phyloP scores from a whole-genome alignment of 1,139 yeast species.

The Taphrina populina region DNA sequence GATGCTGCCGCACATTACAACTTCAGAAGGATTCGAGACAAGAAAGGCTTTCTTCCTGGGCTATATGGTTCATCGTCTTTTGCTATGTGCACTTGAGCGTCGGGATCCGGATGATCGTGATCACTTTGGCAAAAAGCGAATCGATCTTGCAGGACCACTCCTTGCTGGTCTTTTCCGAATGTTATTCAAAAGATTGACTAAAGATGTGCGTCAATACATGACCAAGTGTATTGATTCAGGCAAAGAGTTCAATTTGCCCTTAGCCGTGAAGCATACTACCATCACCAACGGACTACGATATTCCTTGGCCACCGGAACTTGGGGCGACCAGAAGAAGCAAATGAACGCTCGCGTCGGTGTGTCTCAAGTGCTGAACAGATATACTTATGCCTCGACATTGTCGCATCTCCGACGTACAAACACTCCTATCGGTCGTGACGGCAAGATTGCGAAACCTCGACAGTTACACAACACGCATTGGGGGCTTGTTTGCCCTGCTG shows the following conservation, averaged over 20 bases:
- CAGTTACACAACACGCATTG: constrained; percentile 98
- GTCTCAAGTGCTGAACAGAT: constrained; percentile 95
- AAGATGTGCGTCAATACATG: constrained; percentile 96
- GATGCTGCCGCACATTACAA: constrained; percentile 93
- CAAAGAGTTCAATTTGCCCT: constrained; percentile 89
- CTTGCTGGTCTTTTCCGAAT: constrained; percentile 93
- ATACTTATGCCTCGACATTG: constrained; percentile 93
- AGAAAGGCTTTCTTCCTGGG: constrained; percentile 97
- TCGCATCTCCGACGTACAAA: constrained; percentile 98
- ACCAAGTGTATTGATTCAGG: constrained; percentile 98
- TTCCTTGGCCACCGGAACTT: constrained; percentile 97
- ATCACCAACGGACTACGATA: constrained; percentile 96
- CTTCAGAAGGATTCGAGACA: constrained; percentile 94
- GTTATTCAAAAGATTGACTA: constrained; percentile 86
- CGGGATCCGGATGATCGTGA: constrained; percentile 99
- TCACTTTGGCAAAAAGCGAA: constrained; percentile 96
- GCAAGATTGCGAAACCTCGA: constrained; percentile 97
- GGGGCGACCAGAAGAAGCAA: constrained; percentile 99
- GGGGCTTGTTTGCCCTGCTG: constrained; percentile 99
- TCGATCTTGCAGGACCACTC: constrained; percentile 97
- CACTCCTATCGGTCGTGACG: constrained; percentile 98
- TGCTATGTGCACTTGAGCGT: constrained; percentile 93
- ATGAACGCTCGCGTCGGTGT: constrained; percentile 99
- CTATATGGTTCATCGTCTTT: constrained; percentile 92
- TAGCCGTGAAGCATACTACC: constrained; percentile 95